phyloP scores from a whole-genome alignment of 345 rosid species.

The Pugionium cornutum region DNA sequence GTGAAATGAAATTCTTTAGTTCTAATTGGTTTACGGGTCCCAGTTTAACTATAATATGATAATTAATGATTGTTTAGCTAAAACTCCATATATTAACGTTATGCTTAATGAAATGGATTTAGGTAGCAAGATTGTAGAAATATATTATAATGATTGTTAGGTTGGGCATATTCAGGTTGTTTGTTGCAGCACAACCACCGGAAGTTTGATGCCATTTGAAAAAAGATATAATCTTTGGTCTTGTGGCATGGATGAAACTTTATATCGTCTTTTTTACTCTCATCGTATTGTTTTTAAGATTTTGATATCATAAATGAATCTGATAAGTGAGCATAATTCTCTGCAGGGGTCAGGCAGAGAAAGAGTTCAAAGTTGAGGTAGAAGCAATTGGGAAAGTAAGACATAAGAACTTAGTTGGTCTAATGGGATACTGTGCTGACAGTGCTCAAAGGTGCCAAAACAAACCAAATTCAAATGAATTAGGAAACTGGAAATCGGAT shows the following conservation, averaged over 20 bases:
- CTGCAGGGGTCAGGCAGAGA: constrained; percentile 93
- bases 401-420: constrained; percentile 93
- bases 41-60: too few species aligned
- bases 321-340: neutral
- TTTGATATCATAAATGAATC: constrained; percentile 10
- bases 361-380: constrained; percentile 93
- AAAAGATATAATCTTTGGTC: neutral
- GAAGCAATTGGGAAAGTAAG: constrained; percentile 96
- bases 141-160: constrained; percentile 29
- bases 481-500: neutral
- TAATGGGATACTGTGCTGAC: constrained; percentile 88
- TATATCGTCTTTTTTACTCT: constrained; percentile 10
- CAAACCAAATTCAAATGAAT: constrained; percentile 10
- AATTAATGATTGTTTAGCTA: too few species aligned
- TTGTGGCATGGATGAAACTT: neutral
- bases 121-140: constrained; percentile 33
- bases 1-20: neutral
- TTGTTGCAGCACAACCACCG: constrained; percentile 37
- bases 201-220: constrained; percentile 23
- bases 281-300: neutral
- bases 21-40: neutral
- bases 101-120: neutral
- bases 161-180: constrained; percentile 30
- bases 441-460: constrained; percentile 67
- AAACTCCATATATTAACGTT: too few species aligned